phyloP scores from a whole-genome alignment of 352 stramenopile genomes.

The Phytophthora colocasiae region DNA sequence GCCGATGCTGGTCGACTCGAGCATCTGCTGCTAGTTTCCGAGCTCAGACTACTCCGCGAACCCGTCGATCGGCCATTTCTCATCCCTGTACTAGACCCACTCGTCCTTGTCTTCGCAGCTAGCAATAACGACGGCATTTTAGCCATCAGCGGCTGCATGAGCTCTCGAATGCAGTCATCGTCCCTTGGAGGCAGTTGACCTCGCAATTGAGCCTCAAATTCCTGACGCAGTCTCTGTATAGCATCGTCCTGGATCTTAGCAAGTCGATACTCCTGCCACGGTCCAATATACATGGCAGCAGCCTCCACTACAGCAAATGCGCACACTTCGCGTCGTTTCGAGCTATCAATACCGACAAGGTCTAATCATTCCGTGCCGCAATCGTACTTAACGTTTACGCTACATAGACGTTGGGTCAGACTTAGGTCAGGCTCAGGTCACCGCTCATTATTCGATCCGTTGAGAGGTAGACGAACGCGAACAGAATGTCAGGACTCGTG shows the following conservation, averaged over 20 bases:
- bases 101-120: conserved; percentile 44
- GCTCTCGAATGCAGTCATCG: conserved; percentile 66
- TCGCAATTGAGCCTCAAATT: conserved; percentile 71
- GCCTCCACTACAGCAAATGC: conserved; percentile 8
- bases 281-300: conserved; percentile 79
- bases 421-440: neutral
- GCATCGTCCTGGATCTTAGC: conserved; percentile 86
- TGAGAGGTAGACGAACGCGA: conserved; percentile 5
- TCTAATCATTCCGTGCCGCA: conserved; percentile 28
- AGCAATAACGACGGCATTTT: conserved; percentile 78
- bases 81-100: neutral
- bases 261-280: conserved; percentile 87
- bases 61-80: conserved; percentile 7
- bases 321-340: conserved; percentile 25
- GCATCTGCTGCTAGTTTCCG: conserved; percentile 24
- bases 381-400: conserved; percentile 34
- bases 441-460: conserved; percentile 5
- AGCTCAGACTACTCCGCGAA: conserved; percentile 8
- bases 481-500: conserved; percentile 21
- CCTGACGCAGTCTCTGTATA: conserved; percentile 67
- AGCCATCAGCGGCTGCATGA: conserved; percentile 81
- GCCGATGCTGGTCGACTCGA: conserved; percentile 37
- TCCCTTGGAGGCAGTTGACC: conserved; percentile 56
- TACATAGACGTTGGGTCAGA: conserved; percentile 22
- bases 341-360: conserved; percentile 26